Conservation (phyloP, 352 stramenopile species). For the Thalassiosira livingstoniorum region DNA sequence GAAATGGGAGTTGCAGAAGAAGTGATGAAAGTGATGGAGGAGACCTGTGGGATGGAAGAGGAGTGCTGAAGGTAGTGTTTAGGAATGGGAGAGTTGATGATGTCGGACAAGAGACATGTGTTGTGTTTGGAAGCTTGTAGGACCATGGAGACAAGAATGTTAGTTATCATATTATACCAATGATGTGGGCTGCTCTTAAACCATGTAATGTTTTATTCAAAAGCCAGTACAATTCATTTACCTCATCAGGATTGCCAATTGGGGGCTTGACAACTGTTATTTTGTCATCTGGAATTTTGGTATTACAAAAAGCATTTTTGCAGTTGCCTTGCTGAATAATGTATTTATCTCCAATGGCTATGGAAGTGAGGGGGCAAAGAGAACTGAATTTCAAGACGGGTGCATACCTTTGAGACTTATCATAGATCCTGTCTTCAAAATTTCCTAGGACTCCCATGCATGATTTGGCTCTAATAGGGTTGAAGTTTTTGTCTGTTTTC, state of each 20-base stretch:
- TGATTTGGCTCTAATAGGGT: conserved; percentile 52
- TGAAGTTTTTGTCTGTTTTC: conserved; percentile 52
- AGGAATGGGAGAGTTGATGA: neutral
- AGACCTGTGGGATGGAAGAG: too few species aligned
- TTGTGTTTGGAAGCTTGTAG: conserved; percentile 28
- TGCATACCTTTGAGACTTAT: conserved; percentile 30
- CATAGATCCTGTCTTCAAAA: conserved; percentile 35
- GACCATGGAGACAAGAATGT: conserved; percentile 9
- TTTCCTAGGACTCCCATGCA: conserved; percentile 60
- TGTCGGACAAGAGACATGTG: conserved; percentile 14
- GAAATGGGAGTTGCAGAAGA: neutral
- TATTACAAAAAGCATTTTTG: conserved; percentile 58
- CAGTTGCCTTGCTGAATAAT: conserved; percentile 55
- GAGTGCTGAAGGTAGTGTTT: too few species aligned
- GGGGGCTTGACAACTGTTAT: conserved; percentile 34
- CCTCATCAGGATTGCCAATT: conserved; percentile 16
- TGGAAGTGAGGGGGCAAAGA: conserved; percentile 34
- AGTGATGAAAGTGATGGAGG: too few species aligned
- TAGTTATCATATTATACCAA: conserved; percentile 42
- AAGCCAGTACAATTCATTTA: conserved; percentile 21
- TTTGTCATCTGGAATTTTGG: conserved; percentile 39
- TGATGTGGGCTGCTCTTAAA: conserved; percentile 22
- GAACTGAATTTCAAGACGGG: conserved; percentile 44
- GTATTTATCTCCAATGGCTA: conserved; percentile 21
- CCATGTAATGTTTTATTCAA: conserved; percentile 44